A percentile compares a stretch with the other conserved stretches of the same genome.
Evolutionary conservation across 768 basidiomycete species (phyloP).

Genomic region (Russula abietina): DNA sequence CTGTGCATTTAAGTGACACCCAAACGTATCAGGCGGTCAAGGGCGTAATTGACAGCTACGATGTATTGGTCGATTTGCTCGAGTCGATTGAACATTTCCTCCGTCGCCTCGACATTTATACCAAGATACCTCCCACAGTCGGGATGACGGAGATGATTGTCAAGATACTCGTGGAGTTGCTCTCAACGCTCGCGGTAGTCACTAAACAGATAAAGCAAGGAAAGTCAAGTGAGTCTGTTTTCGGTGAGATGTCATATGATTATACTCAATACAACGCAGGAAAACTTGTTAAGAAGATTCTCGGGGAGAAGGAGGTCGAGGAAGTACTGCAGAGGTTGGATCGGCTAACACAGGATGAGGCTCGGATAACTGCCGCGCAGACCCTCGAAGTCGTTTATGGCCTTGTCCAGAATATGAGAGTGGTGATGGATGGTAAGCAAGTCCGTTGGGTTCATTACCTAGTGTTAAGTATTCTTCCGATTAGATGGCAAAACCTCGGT

Average conservation of each 20-base stretch:
- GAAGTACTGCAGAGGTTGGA: not conserved
- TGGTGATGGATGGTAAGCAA: not conserved
- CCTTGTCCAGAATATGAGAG: not conserved
- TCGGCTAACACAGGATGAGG: not conserved
- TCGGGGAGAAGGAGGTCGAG: not conserved
- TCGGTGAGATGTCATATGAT: not conserved
- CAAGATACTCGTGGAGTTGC: too few relatives aligned
- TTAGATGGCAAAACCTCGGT: not conserved
- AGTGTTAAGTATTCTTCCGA: not conserved
- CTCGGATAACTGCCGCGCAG: not conserved
- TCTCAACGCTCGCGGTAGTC: too few relatives aligned
- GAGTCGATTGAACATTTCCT: too few relatives aligned
- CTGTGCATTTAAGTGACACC: too few relatives aligned
- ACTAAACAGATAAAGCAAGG: too few relatives aligned
- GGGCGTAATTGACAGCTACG: too few relatives aligned
- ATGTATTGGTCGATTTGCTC: too few relatives aligned
- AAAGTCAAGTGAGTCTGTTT: not conserved
- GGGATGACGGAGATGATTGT: too few relatives aligned
- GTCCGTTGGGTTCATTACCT: not conserved
- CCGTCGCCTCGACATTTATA: too few relatives aligned
- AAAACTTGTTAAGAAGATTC: not conserved
- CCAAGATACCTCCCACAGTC: too few relatives aligned
- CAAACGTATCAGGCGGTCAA: too few relatives aligned
- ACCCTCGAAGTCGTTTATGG: not conserved
- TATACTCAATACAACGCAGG: not conserved